Evolutionary conservation across 2,329 filamentous ascomycete genomes (phyloP).

Genomic region (Stagonosporopsis vannaccii): DNA sequence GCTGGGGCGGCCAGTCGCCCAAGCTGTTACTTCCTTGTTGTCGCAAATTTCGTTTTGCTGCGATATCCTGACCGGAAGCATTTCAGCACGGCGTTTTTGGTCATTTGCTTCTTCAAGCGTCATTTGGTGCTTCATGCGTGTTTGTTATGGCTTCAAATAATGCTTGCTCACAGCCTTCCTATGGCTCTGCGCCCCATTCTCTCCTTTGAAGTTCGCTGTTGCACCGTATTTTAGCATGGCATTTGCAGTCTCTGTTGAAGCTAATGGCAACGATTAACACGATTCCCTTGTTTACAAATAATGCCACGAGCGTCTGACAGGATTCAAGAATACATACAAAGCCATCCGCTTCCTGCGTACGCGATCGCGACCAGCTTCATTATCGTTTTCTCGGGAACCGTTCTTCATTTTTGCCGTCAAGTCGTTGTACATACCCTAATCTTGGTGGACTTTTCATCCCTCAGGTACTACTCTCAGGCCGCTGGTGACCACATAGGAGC

Average conservation of each 20-base stretch:
- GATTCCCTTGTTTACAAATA: slow-evolving; percentile 16
- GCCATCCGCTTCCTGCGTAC: slow-evolving; percentile 29
- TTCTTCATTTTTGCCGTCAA: slow-evolving; percentile 28
- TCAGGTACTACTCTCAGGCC: slow-evolving; percentile 2
- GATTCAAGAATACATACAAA: slow-evolving; percentile 33
- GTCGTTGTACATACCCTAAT: not conserved
- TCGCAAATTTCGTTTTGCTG: slow-evolving; percentile 38
- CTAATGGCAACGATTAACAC: slow-evolving; percentile 37
- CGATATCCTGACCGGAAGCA: slow-evolving; percentile 43
- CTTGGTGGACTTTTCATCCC: slow-evolving; percentile 2
- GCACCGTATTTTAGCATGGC: slow-evolving; percentile 20
- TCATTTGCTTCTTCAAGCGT: slow-evolving; percentile 33
- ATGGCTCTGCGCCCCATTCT: slow-evolving; percentile 3
- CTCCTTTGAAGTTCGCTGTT: slow-evolving; percentile 5
- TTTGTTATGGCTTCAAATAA: slow-evolving; percentile 19
- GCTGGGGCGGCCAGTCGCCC: slow-evolving; percentile 26
- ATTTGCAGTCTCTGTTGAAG: slow-evolving; percentile 20
- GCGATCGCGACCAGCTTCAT: slow-evolving; percentile 23
- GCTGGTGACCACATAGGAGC: slow-evolving; percentile 6
- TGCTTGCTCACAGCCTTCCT: slow-evolving; percentile 8
- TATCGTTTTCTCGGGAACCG: slow-evolving; percentile 29
- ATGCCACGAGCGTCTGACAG: slow-evolving; percentile 31
- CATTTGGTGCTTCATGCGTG: slow-evolving; percentile 34
- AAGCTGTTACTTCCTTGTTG: slow-evolving; percentile 34
- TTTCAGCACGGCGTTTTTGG: slow-evolving; percentile 40